Percentiles rank a stretch among this genome's conserved stretches.
Conservation (phyloP, 805 yeast genomes). For the Torulaspora delbrueckii region DNA sequence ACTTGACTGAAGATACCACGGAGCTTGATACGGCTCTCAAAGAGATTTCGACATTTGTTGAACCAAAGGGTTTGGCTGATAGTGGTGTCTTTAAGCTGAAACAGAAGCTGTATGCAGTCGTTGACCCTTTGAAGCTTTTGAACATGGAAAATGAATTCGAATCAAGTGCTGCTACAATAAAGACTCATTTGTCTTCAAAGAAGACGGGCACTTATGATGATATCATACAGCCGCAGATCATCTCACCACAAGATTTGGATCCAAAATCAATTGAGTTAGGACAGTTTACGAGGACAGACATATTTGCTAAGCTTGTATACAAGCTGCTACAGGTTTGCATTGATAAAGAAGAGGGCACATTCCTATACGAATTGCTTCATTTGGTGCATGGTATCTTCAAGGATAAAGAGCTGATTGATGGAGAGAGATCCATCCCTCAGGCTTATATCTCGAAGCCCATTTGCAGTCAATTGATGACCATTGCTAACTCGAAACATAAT, state of each 20-base stretch:
- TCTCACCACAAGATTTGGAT: constrained; percentile 27
- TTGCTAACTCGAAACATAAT: constrained; percentile 41
- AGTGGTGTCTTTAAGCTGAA: constrained; percentile 63
- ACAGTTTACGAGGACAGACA: constrained; percentile 45
- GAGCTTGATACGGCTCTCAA: constrained; percentile 47
- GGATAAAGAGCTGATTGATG: constrained; percentile 45
- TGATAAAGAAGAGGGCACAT: constrained; percentile 48
- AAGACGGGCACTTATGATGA: constrained; percentile 40
- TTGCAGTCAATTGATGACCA: constrained; percentile 49
- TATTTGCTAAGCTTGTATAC: constrained; percentile 53
- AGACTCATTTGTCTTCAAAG: constrained; percentile 40
- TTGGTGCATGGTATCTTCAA: constrained; percentile 59
- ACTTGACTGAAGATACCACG: constrained; percentile 33
- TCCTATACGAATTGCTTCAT: constrained; percentile 58
- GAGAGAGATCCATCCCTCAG: constrained; percentile 39
- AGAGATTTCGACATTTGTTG: constrained; percentile 55
- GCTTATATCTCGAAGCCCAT: constrained; percentile 51
- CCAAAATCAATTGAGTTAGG: constrained; percentile 42
- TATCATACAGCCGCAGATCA: constrained; percentile 46
- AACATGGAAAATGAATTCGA: constrained; percentile 48
- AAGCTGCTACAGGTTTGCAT: constrained; percentile 54
- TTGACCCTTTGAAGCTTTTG: constrained; percentile 56
- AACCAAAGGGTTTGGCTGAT: constrained; percentile 64
- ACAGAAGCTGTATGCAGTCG: constrained; percentile 37
- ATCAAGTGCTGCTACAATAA: constrained; percentile 45